Evolutionary conservation across 768 basidiomycete species (phyloP).

Genomic region (Hemileccinum rubropunctum): DNA sequence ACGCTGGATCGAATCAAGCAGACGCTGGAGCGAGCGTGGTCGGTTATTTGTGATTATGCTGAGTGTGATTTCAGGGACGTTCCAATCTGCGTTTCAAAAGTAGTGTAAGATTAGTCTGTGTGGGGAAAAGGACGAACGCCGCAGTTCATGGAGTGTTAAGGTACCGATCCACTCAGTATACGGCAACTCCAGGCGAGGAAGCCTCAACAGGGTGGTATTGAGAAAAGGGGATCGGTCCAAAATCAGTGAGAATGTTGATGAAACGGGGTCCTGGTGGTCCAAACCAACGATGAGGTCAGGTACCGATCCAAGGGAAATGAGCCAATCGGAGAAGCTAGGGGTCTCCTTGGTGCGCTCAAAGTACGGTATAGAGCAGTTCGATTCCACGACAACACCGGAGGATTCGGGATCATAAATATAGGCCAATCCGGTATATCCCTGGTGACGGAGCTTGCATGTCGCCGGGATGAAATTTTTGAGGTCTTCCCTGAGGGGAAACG

Average conservation of each 20-base stretch:
- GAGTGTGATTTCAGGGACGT: conserved; percentile 63
- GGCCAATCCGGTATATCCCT: conserved; percentile 30
- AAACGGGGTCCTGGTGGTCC: conserved; percentile 29
- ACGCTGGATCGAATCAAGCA: conserved; percentile 57
- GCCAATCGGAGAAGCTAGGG: conserved; percentile 29
- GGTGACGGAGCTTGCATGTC: conserved; percentile 34
- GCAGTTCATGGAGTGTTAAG: conserved; percentile 50
- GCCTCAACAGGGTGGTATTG: conserved; percentile 37
- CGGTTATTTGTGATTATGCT: conserved; percentile 78
- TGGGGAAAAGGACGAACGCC: conserved; percentile 16
- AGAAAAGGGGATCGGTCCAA: conserved; percentile 21
- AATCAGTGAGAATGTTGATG: conserved; percentile 17
- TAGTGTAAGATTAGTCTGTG: conserved; percentile 1
- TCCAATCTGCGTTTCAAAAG: conserved; percentile 57
- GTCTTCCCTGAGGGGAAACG: conserved; percentile 36
- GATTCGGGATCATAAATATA: conserved; percentile 29
- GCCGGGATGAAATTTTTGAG: conserved; percentile 33
- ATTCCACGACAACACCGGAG: conserved; percentile 6
- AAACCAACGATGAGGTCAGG: conserved; percentile 37
- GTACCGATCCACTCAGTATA: conserved; percentile 62
- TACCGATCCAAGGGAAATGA: conserved; percentile 22
- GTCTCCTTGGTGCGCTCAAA: conserved; percentile 11
- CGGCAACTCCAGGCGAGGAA: conserved; percentile 48
- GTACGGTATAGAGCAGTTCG: conserved; percentile 18
- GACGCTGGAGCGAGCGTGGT: conserved; percentile 63